Conservation (phyloP, 768 basidiomycete species). For the Termitomyces eurrhizus region DNA sequence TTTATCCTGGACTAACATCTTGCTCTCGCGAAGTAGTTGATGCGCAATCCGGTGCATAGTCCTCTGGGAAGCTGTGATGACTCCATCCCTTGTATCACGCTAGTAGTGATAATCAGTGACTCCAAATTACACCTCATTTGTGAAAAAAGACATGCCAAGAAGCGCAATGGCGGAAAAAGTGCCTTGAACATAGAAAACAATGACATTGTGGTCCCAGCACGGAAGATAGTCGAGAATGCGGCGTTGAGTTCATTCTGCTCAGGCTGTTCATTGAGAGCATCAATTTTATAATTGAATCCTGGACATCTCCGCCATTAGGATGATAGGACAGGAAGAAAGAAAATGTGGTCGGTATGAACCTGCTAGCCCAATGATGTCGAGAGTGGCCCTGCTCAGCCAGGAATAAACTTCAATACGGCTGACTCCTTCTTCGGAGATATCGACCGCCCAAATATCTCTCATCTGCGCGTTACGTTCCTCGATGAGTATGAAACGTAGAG, state of each 20-base stretch:
- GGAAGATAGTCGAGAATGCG: slow-evolving; percentile 44
- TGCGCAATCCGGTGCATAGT: slow-evolving; percentile 39
- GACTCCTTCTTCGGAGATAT: slow-evolving; percentile 27
- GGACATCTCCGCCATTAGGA: slow-evolving; percentile 25
- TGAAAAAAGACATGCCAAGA: slow-evolving; percentile 25
- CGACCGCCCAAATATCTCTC: slow-evolving; percentile 42
- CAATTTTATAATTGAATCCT: slow-evolving; percentile 27
- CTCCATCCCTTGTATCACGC: slow-evolving; percentile 13
- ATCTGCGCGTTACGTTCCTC: slow-evolving; percentile 28
- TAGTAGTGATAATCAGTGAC: slow-evolving; percentile 8
- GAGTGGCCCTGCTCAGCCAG: slow-evolving; percentile 64
- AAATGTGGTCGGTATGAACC: slow-evolving; percentile 33
- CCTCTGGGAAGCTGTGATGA: slow-evolving; percentile 19
- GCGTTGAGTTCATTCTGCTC: slow-evolving; percentile 40
- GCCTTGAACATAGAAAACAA: slow-evolving; percentile 22
- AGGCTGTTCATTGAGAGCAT: slow-evolving; percentile 17
- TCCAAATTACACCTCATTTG: slow-evolving; percentile 26
- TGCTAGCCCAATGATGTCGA: slow-evolving; percentile 75
- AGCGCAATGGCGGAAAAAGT: slow-evolving; percentile 28
- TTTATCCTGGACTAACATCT: slow-evolving; percentile 20
- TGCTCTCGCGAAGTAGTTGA: slow-evolving; percentile 41
- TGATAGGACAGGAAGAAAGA: slow-evolving; percentile 8
- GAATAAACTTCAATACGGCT: slow-evolving; percentile 52
- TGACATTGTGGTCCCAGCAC: slow-evolving; percentile 30
- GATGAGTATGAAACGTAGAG: neutral